A percentile compares a stretch with the other conserved stretches of the same genome.
These are phyloP conservation scores for Bromus sterilis DNA, from an alignment of 176 grass and related monocot species.

Conservation along the genomic window DNA sequence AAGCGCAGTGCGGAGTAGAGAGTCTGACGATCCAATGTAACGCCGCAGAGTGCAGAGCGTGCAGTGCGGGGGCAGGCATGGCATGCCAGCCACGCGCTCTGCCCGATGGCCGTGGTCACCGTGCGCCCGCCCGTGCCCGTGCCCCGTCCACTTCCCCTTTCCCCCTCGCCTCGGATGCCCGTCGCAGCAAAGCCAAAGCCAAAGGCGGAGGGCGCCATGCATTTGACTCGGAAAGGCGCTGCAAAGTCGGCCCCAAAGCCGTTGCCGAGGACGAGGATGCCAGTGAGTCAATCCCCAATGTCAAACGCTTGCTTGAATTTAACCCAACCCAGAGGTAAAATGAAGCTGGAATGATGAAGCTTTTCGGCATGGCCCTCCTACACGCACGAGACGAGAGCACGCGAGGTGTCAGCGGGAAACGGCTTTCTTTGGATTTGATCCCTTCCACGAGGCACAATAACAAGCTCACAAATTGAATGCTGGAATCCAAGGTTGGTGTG, in stretches of 20 bases:
- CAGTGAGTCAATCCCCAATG: too few species aligned
- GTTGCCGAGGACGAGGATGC: background rate
- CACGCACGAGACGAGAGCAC: background rate
- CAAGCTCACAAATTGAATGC: background rate
- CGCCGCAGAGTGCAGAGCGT: too few species aligned
- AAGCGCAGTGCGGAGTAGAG: background rate
- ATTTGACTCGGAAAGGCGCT: background rate
- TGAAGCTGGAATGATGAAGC: too few species aligned
- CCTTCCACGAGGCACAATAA: background rate
- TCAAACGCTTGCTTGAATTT: background rate
- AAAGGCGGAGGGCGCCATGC: background rate
- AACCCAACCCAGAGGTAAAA: too few species aligned
- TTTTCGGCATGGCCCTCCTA: background rate
- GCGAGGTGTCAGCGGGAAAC: background rate
- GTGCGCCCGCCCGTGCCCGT: too few species aligned
- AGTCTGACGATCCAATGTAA: too few species aligned
- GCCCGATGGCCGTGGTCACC: background rate
- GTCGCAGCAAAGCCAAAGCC: background rate
- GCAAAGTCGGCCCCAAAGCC: background rate
- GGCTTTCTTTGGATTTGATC: background rate
- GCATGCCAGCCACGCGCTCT: background rate
- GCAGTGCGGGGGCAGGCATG: too few species aligned
- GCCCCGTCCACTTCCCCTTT: background rate
- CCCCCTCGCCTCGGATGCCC: background rate
- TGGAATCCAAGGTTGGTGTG: conserved; percentile 5